Conservation (phyloP, 257 asterid genomes). For the Solanum medicagineum region DNA sequence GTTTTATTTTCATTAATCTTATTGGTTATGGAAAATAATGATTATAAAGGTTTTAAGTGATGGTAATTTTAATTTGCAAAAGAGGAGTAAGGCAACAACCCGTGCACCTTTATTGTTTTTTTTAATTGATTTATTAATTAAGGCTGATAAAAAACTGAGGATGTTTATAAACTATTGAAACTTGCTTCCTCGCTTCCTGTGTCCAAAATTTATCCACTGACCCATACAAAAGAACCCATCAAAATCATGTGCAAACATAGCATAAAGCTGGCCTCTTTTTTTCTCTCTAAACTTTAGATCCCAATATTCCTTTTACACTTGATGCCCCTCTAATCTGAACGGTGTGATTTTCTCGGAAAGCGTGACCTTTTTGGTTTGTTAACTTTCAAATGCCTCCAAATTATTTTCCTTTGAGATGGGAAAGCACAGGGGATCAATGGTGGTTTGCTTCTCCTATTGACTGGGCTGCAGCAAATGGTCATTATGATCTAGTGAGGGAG, state of each 20-base stretch:
- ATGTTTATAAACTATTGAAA: conserved; percentile 8
- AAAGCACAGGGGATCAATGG: conserved; percentile 85
- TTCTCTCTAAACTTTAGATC: neutral
- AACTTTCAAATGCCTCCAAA: conserved; percentile 23
- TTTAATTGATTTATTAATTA: neutral
- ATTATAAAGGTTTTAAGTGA: no score
- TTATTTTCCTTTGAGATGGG: conserved; percentile 77
- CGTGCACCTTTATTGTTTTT: no score
- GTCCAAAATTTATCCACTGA: conserved; percentile 7
- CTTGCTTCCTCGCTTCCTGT: neutral
- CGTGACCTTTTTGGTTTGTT: neutral
- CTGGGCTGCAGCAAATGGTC: conserved; percentile 97
- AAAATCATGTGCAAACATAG: conserved; percentile 13
- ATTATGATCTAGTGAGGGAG: conserved; percentile 72
- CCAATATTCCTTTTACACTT: conserved; percentile 6
- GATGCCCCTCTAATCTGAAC: neutral
- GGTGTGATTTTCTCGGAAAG: no score
- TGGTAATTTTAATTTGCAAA: no score
- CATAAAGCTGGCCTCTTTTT: neutral
- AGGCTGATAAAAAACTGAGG: neutral
- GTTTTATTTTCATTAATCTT: no score
- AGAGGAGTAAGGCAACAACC: no score
- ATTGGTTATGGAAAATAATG: no score
- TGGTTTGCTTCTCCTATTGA: conserved; percentile 98
- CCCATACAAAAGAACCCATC: neutral